A percentile compares a stretch with the other conserved stretches of the same genome.
Conservation (phyloP, 1,284 basidiomycete genomes). For the Microbotryomycetes sp. region DNA sequence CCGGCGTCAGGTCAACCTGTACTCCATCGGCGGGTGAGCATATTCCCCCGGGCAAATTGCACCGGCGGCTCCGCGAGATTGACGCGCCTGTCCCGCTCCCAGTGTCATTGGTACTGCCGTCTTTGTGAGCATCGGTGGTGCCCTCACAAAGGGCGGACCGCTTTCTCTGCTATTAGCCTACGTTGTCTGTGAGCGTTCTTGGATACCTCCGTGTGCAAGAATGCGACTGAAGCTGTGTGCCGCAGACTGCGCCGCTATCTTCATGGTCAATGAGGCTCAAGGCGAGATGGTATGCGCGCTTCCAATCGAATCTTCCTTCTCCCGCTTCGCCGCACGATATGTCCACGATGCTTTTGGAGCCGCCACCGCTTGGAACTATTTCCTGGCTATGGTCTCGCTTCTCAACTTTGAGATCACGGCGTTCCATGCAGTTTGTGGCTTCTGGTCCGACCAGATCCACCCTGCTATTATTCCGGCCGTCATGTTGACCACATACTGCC, state of each 20-base stretch:
- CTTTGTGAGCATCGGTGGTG: background rate
- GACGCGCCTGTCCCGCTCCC: background rate
- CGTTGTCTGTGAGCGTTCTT: no score
- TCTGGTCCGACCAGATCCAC: background rate
- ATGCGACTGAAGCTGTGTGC: background rate
- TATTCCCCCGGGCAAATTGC: no score
- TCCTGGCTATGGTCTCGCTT: constrained; percentile 8
- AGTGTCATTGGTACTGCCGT: background rate
- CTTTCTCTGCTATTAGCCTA: background rate
- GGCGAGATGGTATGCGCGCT: background rate
- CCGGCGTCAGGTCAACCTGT: background rate
- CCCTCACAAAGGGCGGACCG: background rate
- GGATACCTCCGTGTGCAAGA: no score
- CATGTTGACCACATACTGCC: background rate
- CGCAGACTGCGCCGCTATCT: background rate
- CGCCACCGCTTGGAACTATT: constrained; percentile 34
- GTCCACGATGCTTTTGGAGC: constrained; percentile 27
- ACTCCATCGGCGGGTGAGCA: background rate
- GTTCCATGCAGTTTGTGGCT: background rate
- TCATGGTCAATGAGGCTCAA: background rate
- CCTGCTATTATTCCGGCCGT: background rate
- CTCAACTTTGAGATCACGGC: no score
- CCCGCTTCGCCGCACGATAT: constrained; percentile 18
- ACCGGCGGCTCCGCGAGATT: background rate
- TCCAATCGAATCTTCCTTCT: constrained; percentile 22